Percentiles rank a stretch among this genome's conserved stretches.
Evolutionary conservation across 1,139 yeast species (phyloP).

Genomic region (Chernovozyma sophiae-reginae): DNA sequence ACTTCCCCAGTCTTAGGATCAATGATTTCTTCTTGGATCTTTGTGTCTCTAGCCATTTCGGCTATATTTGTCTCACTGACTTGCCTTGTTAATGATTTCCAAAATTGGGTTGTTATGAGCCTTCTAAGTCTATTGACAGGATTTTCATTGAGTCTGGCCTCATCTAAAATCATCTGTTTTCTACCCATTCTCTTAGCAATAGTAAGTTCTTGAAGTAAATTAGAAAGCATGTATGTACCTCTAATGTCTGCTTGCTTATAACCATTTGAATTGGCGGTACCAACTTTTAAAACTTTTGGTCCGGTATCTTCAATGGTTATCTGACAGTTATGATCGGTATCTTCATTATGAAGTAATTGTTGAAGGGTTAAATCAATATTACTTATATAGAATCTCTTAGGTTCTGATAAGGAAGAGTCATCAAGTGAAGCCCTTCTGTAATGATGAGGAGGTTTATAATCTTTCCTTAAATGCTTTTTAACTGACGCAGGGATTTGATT

Average conservation of each 20-base stretch:
- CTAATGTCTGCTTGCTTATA: conserved; percentile 67
- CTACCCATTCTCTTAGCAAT: conserved; percentile 81
- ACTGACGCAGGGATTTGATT: conserved; percentile 4
- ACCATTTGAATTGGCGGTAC: conserved; percentile 79
- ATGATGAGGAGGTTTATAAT: conserved; percentile 9
- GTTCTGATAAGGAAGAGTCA: conserved; percentile 37
- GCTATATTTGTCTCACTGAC: conserved; percentile 59
- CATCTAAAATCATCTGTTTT: conserved; percentile 73
- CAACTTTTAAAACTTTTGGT: conserved; percentile 14
- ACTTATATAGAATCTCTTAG: conserved; percentile 62
- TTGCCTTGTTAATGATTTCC: conserved; percentile 75
- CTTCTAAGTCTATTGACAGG: conserved; percentile 79
- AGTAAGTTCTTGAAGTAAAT: conserved; percentile 83
- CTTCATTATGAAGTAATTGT: conserved; percentile 71
- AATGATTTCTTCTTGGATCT: conserved; percentile 56
- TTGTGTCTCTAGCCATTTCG: conserved; percentile 78
- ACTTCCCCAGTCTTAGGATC: conserved; percentile 29
- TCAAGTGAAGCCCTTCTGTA: conserved; percentile 66
- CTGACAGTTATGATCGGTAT: conserved; percentile 81
- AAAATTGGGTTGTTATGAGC: conserved; percentile 71
- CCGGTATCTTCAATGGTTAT: conserved; percentile 40
- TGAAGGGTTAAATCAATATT: conserved; percentile 73
- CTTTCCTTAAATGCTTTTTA: conserved; percentile 6
- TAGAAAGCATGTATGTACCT: conserved; percentile 90
- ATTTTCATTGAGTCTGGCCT: conserved; percentile 78